Percentiles rank a stretch among this genome's conserved stretches.
Conservation (phyloP, 2,329 filamentous ascomycete species). For the Botrytis elliptica region DNA sequence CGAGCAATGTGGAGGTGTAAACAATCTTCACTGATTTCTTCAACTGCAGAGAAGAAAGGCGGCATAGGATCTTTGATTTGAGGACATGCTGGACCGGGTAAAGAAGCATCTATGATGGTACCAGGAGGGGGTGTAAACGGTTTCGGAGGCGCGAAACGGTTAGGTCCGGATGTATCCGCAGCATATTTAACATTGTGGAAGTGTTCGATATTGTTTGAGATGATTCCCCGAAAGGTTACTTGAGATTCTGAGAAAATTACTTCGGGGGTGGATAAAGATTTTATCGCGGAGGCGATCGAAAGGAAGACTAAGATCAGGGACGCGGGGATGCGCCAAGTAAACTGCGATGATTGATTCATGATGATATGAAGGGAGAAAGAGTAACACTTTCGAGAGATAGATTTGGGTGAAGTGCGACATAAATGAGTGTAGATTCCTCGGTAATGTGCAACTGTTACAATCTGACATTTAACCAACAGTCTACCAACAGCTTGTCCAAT, state of each 20-base stretch:
- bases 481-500: neutral
- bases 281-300: neutral
- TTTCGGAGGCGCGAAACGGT: slow-evolving; percentile 16
- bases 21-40: slow-evolving; percentile 20
- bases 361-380: neutral
- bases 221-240: neutral
- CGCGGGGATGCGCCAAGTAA: neutral
- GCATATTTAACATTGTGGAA: slow-evolving; percentile 18
- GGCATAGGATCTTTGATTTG: slow-evolving; percentile 17
- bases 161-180: slow-evolving; percentile 13
- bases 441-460: neutral
- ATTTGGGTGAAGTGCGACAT: neutral
- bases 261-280: neutral
- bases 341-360: neutral
- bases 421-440: neutral
- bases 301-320: neutral
- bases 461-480: neutral
- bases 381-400: neutral
- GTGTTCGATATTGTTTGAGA: slow-evolving; percentile 11
- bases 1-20: slow-evolving; percentile 15
- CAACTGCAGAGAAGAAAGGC: slow-evolving; percentile 9
- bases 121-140: neutral
- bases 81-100: slow-evolving; percentile 15
- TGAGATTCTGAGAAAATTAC: neutral
- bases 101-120: slow-evolving; percentile 7